Percentiles rank a stretch among this genome's conserved stretches.
Conservation (phyloP, 2,329 filamentous ascomycete genomes). For the Aureobasidium sp. region DNA sequence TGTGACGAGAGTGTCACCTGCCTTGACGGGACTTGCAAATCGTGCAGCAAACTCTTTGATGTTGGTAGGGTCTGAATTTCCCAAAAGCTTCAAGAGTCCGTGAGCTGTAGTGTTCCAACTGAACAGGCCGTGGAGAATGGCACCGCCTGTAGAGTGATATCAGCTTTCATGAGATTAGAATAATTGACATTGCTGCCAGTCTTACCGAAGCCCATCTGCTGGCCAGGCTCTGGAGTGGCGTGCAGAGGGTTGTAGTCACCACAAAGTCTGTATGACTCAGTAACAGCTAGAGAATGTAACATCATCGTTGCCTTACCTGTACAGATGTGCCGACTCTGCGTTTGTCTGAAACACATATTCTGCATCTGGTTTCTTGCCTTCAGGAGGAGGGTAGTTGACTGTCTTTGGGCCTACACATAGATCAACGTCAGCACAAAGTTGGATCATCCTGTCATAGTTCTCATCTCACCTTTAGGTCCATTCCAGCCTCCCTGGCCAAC, state of each 20-base stretch:
- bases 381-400: constrained; percentile 68
- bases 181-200: not conserved
- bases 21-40: constrained; percentile 77
- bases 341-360: constrained; percentile 65
- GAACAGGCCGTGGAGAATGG: constrained; percentile 84
- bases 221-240: constrained; percentile 74
- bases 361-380: constrained; percentile 63
- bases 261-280: constrained; percentile 48
- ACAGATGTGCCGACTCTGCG: constrained; percentile 65
- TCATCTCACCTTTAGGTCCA: constrained; percentile 64
- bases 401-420: constrained; percentile 54
- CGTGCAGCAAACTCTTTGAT: constrained; percentile 83
- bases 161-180: not conserved
- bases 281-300: not conserved
- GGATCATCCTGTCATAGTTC: not conserved
- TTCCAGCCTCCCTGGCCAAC: constrained; percentile 79
- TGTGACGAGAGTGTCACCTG: constrained; percentile 73
- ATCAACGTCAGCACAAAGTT: not conserved
- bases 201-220: constrained; percentile 74
- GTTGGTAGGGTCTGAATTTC: constrained; percentile 70
- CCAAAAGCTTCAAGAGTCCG: constrained; percentile 64
- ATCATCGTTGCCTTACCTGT: constrained; percentile 42
- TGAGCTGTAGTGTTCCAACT: constrained; percentile 77
- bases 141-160: constrained; percentile 43
- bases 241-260: constrained; percentile 94